phyloP scores from a whole-genome alignment of 202 grass and related monocot species.

The Panicum hallii region DNA sequence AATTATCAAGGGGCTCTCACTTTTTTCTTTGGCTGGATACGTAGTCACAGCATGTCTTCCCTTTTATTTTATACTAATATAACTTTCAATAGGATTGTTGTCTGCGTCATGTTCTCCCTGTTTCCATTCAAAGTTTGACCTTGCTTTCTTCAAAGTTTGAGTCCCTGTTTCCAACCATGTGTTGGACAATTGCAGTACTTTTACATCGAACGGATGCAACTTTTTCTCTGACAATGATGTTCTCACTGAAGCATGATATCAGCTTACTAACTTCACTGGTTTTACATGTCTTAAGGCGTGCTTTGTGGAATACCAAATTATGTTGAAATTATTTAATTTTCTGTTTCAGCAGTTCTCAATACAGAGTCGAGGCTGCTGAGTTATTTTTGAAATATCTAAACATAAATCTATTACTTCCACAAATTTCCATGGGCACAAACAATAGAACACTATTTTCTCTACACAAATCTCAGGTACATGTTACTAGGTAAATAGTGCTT shows the following conservation, averaged over 20 bases:
- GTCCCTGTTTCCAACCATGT: not conserved
- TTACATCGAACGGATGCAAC: not conserved
- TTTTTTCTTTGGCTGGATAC: not conserved
- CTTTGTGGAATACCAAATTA: not conserved
- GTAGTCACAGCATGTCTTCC: not conserved
- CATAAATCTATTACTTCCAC: not conserved
- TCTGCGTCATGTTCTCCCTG: not conserved
- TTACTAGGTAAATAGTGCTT: not conserved
- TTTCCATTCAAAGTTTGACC: slow-evolving; percentile 26
- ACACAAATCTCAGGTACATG: not conserved
- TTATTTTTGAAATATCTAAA: not conserved
- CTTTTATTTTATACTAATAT: not conserved
- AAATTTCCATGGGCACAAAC: no score
- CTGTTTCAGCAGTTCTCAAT: not conserved
- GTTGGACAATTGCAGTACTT: slow-evolving; percentile 9
- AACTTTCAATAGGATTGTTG: not conserved
- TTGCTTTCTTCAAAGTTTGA: not conserved
- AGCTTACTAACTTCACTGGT: not conserved
- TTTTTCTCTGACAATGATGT: not conserved
- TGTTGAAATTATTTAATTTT: not conserved
- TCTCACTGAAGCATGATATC: not conserved
- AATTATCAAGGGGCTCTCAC: not conserved
- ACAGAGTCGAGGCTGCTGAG: not conserved
- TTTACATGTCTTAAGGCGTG: not conserved
- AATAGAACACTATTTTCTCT: not conserved